Evolutionary conservation across 495 filamentous ascomycete genomes (phyloP).

Genomic region (Neurospora sp.): DNA sequence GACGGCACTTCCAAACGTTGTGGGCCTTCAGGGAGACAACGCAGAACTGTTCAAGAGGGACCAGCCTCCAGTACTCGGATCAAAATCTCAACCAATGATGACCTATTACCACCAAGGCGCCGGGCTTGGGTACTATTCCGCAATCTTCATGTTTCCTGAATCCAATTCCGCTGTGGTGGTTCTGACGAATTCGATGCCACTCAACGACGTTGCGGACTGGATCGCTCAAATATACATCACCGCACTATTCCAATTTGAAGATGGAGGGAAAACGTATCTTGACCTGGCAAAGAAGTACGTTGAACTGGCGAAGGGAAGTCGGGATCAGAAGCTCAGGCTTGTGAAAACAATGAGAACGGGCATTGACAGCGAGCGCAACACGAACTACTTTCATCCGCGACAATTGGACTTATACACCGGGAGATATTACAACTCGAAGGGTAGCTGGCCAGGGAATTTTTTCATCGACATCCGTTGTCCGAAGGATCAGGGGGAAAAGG

Average conservation of each 20-base stretch:
- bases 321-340: neutral
- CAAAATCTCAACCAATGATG: neutral
- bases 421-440: neutral
- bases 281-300: too few species aligned
- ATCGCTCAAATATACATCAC: too few species aligned
- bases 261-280: too few species aligned
- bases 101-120: slow-evolving; percentile 16
- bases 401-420: neutral
- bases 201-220: too few species aligned
- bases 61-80: too few species aligned
- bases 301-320: neutral
- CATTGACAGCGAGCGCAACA: neutral
- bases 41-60: too few species aligned
- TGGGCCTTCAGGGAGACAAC: too few species aligned
- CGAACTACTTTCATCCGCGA: neutral
- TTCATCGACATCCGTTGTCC: slow-evolving; percentile 4
- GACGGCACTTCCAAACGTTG: too few species aligned
- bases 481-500: neutral
- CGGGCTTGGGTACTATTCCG: slow-evolving; percentile 9
- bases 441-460: neutral
- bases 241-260: too few species aligned
- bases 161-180: slow-evolving; percentile 17
- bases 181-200: slow-evolving; percentile 14
- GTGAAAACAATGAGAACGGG: neutral
- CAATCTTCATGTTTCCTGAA: slow-evolving; percentile 17